These are phyloP conservation scores for Canavalia gladiata DNA, from an alignment of 306 rosid genomes.

Conservation along the genomic window DNA sequence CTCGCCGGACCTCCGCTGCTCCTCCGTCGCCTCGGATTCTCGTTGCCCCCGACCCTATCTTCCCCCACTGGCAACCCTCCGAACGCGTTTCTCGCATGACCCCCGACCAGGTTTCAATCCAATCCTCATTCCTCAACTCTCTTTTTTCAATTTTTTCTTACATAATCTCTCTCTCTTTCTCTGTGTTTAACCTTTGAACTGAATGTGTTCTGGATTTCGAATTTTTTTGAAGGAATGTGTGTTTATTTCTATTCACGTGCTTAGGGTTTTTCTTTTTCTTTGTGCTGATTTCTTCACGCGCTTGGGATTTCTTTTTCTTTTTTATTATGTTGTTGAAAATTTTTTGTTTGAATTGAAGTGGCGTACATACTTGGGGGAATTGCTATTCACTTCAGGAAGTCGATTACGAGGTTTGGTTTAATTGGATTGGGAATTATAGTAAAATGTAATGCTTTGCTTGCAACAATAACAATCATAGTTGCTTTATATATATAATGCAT, in stretches of 20 bases:
- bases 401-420: conserved; percentile 24
- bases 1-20: conserved; percentile 65
- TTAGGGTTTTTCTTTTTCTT: conserved; percentile 46
- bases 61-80: conserved; percentile 81
- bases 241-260: neutral
- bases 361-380: neutral
- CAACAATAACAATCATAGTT: conserved; percentile 9
- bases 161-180: neutral
- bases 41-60: conserved; percentile 59
- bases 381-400: conserved; percentile 6
- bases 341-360: conserved; percentile 31
- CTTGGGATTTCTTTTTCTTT: conserved; percentile 44
- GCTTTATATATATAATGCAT: neutral
- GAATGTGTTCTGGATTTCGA: conserved; percentile 29
- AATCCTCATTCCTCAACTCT: neutral
- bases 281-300: neutral
- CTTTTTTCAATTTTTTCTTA: neutral
- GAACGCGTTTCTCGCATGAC: conserved; percentile 84
- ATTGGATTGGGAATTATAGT: conserved; percentile 18
- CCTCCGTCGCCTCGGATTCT: conserved; percentile 44
- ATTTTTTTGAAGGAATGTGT: neutral
- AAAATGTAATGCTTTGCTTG: conserved; percentile 9
- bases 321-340: neutral
- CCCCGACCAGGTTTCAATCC: conserved; percentile 67
- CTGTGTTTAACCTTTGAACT: neutral